Evolutionary conservation across 2,329 filamentous ascomycete genomes (phyloP).

Genomic region (Fusarium gaditjirri): DNA sequence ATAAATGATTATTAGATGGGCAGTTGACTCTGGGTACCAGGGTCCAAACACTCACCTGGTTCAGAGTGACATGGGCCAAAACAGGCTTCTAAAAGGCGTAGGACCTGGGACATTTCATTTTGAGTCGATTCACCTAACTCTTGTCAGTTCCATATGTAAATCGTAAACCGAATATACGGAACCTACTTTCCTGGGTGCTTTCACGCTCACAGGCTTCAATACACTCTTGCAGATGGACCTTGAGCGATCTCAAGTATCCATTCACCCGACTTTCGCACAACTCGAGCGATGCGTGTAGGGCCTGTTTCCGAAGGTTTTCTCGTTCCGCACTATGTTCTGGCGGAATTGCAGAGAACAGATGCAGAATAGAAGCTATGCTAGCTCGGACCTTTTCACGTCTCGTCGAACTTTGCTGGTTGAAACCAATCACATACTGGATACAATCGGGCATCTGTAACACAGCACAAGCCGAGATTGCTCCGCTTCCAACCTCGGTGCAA

Average conservation of each 20-base stretch:
- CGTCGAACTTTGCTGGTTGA: not conserved
- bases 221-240: not conserved
- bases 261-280: not conserved
- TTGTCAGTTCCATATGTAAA: not conserved
- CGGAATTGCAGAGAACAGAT: not conserved
- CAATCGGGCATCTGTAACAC: not conserved
- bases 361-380: not conserved
- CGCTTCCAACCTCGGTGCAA: not conserved
- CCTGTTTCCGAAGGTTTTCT: not conserved
- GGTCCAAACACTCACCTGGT: not conserved
- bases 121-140: not conserved
- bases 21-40: not conserved
- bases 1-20: not conserved
- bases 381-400: not conserved
- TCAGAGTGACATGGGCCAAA: not conserved
- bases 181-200: not conserved
- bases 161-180: accelerated
- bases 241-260: not conserved
- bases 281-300: not conserved
- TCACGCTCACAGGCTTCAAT: not conserved
- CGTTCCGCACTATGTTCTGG: not conserved
- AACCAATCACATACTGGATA: not conserved
- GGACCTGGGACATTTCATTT: not conserved
- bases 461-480: not conserved
- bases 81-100: not conserved